Evolutionary conservation across 2,329 filamentous ascomycete species (phyloP), one percentile per base, ranked within the genome.

Genomic region (Pseudocercospora pini-densiflorae): DNA sequence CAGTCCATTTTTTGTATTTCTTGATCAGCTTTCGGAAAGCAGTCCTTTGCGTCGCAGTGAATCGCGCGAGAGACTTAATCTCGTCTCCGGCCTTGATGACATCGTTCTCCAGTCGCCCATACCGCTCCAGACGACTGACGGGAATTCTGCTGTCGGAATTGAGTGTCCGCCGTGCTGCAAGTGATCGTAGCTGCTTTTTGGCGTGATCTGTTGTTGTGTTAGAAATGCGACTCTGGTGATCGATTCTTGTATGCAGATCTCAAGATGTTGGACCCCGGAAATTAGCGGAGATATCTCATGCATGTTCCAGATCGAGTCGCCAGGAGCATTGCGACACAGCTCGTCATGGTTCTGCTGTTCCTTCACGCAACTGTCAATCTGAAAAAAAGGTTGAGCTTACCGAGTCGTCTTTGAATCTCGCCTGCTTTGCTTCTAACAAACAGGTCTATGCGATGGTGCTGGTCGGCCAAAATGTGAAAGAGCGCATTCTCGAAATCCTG

Each of bases 1-100:
- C 88, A 2, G 92, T 94, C 92, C 92, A 95, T 85, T 93, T 94
- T 85, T 90, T 83, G 80, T 95, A 94, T 77, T 96, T 96, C 77
- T 94, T 95, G 36, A 94, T 81, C 43, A 96, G 89, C 80, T 96
- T 96, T 63, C 88, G 87, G 73, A 96, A 94, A 3, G 90, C 92
- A 4, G 90, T 87, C 9, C 89, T 84, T 76, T 96, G 92, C 1
- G 90, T 90, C 66, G 86, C 85, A 69, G 90, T 87, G 73, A 94
- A 96, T 49, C 92, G 88, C 40, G 87, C 86, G 5, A 95, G 82
- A 4, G 87, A 86, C 62, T 87, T 85, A 62, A 92, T 88, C 69
- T 95, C 92, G 70, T 92, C 87, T 54, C 89, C 89, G 69, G 90
- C 91, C 78, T 79, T 83, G 51, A 82, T 73, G 12, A 85, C 80